Base-by-base conservation (phyloP, 2,329 filamentous ascomycete genomes). In the Blastomyces percursus region DNA sequence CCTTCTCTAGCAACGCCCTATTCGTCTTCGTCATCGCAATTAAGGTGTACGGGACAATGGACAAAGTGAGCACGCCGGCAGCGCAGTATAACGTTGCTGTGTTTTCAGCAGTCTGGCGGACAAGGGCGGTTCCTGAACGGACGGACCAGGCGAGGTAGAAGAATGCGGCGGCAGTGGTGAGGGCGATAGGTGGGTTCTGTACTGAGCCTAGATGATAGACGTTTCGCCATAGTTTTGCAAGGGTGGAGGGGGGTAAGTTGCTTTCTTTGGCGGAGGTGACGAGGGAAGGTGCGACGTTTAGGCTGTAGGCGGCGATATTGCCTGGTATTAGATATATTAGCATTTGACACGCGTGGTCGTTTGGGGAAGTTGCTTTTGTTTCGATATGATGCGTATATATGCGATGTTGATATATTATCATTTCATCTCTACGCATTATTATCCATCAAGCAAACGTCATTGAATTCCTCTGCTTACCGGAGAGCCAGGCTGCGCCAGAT, bases 81-180 rank as follows among this genome's bases (percentile, higher is more conserved):
- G 65, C 59, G 4, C 67, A 57, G 62, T 73, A 76, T 48, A 65
- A 61, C 50, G 65, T 61, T 16, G 64, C 62, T 21, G 66, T 60
- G 30, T 42, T 48, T 6, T 24, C 40, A 6, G 59, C n/a, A 63
- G 24, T 5, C 59, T 61, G 62, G 60, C 61, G 65, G 63, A 63
- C 14, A n/a, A 65, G 59, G 32, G 52, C 27, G 1, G 62, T 62
- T 9, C 59, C 59, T 16, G 64, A 55, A 38, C 67, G 66, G 64
- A 67, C 65, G 24, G 56, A 61, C 64, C 72, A 72, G n/a, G 69
- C 67, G 2, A 75, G 71, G 61, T 77, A 78, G 44, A 68, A 67
- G 63, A 85, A 78, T 0, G 82, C 79, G 0, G 83, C 81, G 11
- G 81, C 62, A 48, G 85, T 83, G 0, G 79, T 79, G 7, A 80